Evolutionary conservation across 1,139 yeast genomes (phyloP).

Genomic region (Groenewaldozyma auringiensis): DNA sequence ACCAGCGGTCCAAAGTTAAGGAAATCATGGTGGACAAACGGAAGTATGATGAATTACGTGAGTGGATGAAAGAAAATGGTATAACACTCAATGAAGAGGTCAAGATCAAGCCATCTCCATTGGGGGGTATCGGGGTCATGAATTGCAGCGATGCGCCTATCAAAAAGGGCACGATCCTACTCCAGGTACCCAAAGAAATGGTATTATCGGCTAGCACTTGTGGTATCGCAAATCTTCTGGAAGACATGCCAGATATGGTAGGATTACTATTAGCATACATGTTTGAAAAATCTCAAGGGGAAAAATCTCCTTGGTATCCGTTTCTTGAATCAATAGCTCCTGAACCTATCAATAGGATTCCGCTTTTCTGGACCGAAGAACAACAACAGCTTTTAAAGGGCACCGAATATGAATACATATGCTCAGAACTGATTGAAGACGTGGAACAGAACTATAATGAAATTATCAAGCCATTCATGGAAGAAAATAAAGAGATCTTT

Average conservation of each 20-base stretch:
- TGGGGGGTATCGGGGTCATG: slow-evolving; percentile 75
- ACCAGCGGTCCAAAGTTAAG: too few species aligned
- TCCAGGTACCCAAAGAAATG: slow-evolving; percentile 27
- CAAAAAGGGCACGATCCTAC: slow-evolving; percentile 26
- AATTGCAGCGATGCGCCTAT: slow-evolving; percentile 41
- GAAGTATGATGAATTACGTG: slow-evolving; percentile 18
- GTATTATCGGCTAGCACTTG: slow-evolving; percentile 35
- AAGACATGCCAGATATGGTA: slow-evolving; percentile 62
- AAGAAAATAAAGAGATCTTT: slow-evolving; percentile 20
- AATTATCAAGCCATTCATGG: slow-evolving; percentile 29
- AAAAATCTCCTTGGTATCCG: slow-evolving; percentile 66
- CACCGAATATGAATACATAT: slow-evolving; percentile 61
- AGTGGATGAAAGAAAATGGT: slow-evolving; percentile 27
- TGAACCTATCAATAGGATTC: slow-evolving; percentile 17
- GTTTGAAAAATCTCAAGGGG: slow-evolving; percentile 53
- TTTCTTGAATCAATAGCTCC: slow-evolving; percentile 53
- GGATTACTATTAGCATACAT: slow-evolving; percentile 62
- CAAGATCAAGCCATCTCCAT: slow-evolving; percentile 40
- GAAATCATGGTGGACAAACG: slow-evolving; percentile 5
- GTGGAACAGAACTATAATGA: slow-evolving; percentile 47
- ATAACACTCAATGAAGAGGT: slow-evolving; percentile 28
- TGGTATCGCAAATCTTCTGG: slow-evolving; percentile 57
- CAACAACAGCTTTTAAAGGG: slow-evolving; percentile 47
- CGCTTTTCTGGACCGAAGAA: slow-evolving; percentile 56
- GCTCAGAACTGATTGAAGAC: slow-evolving; percentile 54